phyloP scores from a whole-genome alignment of 2,329 filamentous ascomycete species.

The Aspergillaceae sp. region DNA sequence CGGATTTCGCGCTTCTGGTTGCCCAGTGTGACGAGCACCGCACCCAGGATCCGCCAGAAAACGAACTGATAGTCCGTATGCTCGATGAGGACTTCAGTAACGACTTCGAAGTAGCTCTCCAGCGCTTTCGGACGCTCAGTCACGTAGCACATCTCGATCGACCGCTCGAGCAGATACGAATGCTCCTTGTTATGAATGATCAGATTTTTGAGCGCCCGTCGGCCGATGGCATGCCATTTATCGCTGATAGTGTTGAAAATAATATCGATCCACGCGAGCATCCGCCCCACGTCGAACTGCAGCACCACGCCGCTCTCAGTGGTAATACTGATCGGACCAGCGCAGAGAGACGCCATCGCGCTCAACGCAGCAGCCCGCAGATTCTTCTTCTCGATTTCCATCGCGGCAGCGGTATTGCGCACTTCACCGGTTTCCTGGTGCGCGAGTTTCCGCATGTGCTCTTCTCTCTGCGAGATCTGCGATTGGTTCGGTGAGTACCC shows the following conservation, averaged over 20 bases:
- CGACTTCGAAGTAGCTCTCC: constrained; percentile 91
- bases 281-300: constrained; percentile 83
- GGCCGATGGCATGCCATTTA: constrained; percentile 81
- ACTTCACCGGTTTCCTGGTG: constrained; percentile 64
- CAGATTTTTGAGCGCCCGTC: constrained; percentile 78
- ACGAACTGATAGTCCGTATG: constrained; percentile 72
- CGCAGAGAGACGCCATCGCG: constrained; percentile 87
- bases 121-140: constrained; percentile 73
- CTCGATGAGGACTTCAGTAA: constrained; percentile 77
- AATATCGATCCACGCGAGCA: constrained; percentile 90
- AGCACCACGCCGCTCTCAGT: constrained; percentile 81
- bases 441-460: constrained; percentile 76
- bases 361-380: constrained; percentile 82
- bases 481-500: constrained; percentile 87
- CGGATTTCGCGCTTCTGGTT: constrained; percentile 84
- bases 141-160: constrained; percentile 83
- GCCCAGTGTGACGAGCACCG: constrained; percentile 85
- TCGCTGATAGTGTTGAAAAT: constrained; percentile 92
- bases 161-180: constrained; percentile 75
- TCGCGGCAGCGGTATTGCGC: constrained; percentile 72
- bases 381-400: constrained; percentile 95
- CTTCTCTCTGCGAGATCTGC: constrained; percentile 72
- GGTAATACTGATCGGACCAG: constrained; percentile 69
- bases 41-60: constrained; percentile 83
- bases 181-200: constrained; percentile 86